phyloP scores from a whole-genome alignment of 2,329 filamentous ascomycete species.

The Epichloe gansuensis region DNA sequence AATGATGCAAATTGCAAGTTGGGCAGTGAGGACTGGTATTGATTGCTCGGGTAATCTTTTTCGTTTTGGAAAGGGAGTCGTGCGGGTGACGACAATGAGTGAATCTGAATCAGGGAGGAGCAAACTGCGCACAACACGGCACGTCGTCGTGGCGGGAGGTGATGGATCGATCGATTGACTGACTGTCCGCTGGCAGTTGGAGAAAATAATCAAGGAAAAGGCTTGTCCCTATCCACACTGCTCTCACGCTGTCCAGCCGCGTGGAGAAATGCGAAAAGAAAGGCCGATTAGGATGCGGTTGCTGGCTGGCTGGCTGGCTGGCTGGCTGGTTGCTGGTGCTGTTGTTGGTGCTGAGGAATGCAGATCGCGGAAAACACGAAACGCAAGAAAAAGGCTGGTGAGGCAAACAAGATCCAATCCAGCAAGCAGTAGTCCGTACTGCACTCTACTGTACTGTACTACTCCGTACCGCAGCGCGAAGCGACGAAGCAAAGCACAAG shows the following conservation, averaged over 20 bases:
- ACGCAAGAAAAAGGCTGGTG: background rate
- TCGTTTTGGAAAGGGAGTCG: background rate
- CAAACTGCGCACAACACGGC: background rate
- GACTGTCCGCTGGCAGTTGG: background rate
- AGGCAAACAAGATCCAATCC: background rate
- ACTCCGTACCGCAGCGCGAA: too few relatives aligned
- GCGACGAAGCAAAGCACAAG: background rate
- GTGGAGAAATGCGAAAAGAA: conserved; percentile 4
- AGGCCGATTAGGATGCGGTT: background rate
- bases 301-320: background rate
- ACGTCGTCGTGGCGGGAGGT: background rate
- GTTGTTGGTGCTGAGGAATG: background rate
- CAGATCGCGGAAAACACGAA: background rate
- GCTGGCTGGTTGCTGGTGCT: background rate
- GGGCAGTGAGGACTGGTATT: background rate
- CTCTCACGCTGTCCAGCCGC: conserved; percentile 3
- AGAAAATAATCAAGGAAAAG: background rate
- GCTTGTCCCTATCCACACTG: background rate
- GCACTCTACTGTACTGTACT: too few relatives aligned
- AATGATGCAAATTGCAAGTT: background rate
- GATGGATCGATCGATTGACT: background rate
- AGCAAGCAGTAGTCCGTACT: too few relatives aligned
- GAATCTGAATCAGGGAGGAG: conserved; percentile 9
- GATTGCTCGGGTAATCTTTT: background rate
- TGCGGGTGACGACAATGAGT: conserved; percentile 1